Base-by-base conservation (phyloP, 2,329 filamentous ascomycete species). In the Leptodontidium sp. region DNA sequence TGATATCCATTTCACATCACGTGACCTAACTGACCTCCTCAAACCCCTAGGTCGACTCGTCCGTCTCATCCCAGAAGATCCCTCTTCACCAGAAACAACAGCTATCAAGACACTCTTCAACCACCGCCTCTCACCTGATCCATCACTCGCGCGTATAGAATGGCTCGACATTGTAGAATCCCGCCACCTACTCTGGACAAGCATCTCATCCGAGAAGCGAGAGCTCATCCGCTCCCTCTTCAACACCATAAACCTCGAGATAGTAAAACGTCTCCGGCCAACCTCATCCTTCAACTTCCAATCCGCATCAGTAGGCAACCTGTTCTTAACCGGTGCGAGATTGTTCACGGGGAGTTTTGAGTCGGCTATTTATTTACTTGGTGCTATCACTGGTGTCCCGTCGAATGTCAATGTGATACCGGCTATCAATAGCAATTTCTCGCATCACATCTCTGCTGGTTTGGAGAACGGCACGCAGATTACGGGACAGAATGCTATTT, bases 301-400 rank as follows among this genome's bases (percentile, higher is more conserved):
- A 6, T 88, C 88, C 12, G 91, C 92, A 9, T 92, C 90, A 71
- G 87, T 94, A 9, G 92, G 92, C 9, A 95, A 95, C 76, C 81
- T 95, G 24, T 95, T 95, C 76, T 81, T 95, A 59, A 94, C 92
- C 0, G 95, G 94, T 0, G 94, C 93, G 0, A 88, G 95, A 1
- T 86, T 98, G 12, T 98, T 98, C 81, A 94, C 93, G 0, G 95
- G 95, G 40, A 95, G 91, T 68, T 95, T 98, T 73, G 96, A 98
- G 79, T 92, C 92, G 7, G 93, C 93, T 52, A 96, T 98, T 71
- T 97, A 97, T 78, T 87, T 98, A 1, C 86, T 98, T 4, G 92
- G 91, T 62, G 92, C 91, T 74, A 93, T 98, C 72, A 97, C 94
- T 77, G 89, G 88, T n/a, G 91, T 98, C 0, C 91, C 93, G 0